These are phyloP conservation scores for Arabidopsis thaliana DNA, from an alignment of 345 rosid genomes.

Conservation along the genomic window DNA sequence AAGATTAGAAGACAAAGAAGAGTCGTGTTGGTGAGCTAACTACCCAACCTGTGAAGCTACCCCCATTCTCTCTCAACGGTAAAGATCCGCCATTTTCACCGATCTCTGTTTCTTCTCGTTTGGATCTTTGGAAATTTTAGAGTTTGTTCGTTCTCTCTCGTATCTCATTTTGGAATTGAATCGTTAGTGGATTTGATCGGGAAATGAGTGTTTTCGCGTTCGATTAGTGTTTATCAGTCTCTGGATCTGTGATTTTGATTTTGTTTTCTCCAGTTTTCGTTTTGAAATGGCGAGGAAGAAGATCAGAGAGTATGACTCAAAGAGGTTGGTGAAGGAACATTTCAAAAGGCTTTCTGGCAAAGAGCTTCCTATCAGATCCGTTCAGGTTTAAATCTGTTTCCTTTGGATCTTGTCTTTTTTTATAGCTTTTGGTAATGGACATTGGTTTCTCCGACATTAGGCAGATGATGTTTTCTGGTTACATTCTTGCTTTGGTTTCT, in stretches of 20 bases:
- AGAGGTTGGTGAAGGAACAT: constrained; percentile 92
- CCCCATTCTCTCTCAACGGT: constrained; percentile 27
- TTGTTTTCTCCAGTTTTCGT: constrained; percentile 24
- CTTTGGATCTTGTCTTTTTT: not conserved
- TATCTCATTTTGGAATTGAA: not conserved
- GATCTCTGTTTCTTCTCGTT: not conserved
- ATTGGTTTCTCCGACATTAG: constrained; percentile 35
- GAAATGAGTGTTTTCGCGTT: not conserved
- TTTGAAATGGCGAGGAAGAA: constrained; percentile 92
- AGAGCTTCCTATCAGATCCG: constrained; percentile 84
- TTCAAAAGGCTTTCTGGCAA: constrained; percentile 78
- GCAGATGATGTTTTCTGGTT: not conserved
- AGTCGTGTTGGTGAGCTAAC: constrained; percentile 34
- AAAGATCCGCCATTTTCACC: constrained; percentile 31
- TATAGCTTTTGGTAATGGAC: not conserved
- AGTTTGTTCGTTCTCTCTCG: not conserved
- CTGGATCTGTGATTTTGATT: constrained; percentile 26
- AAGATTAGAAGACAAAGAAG: not conserved
- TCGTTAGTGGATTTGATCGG: not conserved
- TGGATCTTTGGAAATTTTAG: not conserved
- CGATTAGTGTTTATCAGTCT: not conserved
- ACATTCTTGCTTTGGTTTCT: too few species aligned
- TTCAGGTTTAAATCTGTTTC: constrained; percentile 56
- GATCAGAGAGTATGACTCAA: constrained; percentile 99
- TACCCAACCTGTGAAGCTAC: constrained; percentile 21